These are phyloP conservation scores for Termitomyces bulborhizus DNA, from an alignment of 768 basidiomycete species.

Conservation along the genomic window DNA sequence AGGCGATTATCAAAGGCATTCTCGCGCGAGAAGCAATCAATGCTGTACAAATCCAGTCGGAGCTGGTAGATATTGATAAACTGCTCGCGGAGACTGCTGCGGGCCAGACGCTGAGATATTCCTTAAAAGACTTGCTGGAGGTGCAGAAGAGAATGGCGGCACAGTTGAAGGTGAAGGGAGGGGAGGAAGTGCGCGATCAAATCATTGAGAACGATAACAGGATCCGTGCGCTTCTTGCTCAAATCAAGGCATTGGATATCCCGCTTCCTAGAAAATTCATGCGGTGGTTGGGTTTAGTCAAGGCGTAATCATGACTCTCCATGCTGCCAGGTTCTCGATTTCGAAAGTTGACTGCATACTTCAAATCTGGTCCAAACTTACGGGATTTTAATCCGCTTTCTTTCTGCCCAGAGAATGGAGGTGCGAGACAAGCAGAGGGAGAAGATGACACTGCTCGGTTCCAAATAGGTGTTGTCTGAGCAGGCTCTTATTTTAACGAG, in stretches of 20 bases:
- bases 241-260: constrained; percentile 18
- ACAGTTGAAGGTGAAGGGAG: constrained; percentile 11
- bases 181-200: constrained; percentile 7
- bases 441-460: too few species aligned
- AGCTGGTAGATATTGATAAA: constrained; percentile 23
- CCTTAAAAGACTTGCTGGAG: constrained; percentile 19
- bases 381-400: too few species aligned
- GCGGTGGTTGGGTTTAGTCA: neutral
- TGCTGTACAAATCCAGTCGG: constrained; percentile 23
- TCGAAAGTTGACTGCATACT: too few species aligned
- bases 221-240: constrained; percentile 17
- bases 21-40: constrained; percentile 8
- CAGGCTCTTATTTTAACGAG: too few species aligned
- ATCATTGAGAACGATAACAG: constrained; percentile 16
- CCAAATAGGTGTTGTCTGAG: too few species aligned
- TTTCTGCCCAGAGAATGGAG: too few species aligned
- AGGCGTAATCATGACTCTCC: constrained; percentile 2
- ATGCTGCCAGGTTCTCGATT: neutral
- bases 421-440: too few species aligned
- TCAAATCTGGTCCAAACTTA: too few species aligned
- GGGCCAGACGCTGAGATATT: constrained; percentile 21
- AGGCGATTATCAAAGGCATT: constrained; percentile 1
- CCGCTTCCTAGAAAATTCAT: constrained; percentile 12
- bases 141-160: constrained; percentile 18
- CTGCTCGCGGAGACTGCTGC: constrained; percentile 24